Base-by-base conservation (phyloP, 202 grass and related monocot genomes). In the Carex arenaria region DNA sequence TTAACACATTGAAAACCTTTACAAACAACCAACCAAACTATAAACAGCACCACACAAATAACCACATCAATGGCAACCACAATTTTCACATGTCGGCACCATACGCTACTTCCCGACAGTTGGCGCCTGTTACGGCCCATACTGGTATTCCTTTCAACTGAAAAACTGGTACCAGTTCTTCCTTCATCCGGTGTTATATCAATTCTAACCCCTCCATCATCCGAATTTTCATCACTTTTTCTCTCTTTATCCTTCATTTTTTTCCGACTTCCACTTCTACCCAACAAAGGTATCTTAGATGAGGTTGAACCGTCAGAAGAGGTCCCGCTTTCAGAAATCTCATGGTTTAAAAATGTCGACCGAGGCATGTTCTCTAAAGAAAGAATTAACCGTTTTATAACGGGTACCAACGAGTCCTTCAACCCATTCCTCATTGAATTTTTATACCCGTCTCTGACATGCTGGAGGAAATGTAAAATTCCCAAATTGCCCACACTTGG, bases 361-460 rank as follows among this genome's bases (percentile, higher is more conserved):
- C 79, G 89, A 5, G 95, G 93, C 95, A 98, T 95, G 82, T 93
- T 94, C 65, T 95, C 92, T 30, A 98, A 61, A 3, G 95, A 95
- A 53, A 83, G 79, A 55, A 93, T 94, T 26, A 98, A 80, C 72
- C 85, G 79, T 82, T 90, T 88, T n/a, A 98, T 90, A 15, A 92
- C 83, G 0, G 92, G 95, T 13, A 98, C 79, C 67, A 98, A 62
- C 0, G 89, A 79, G 52, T 92, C 87, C 3, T 93, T 88, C 14
- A 91, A 60, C 9, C 87, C 80, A 2, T 92, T 93, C 81, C 69
- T 66, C 0, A 84, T 80, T 1, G 45, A 82, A 80, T 62, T 89
- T 70, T 83, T 85, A 80, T 90, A 93, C 47, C 77, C 87, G 0
- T 95, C 92, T 1, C 76, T 81, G 1, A 98, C 73, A 43, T 87